Conservation (phyloP, 2,329 filamentous ascomycete genomes). For the Calonectria pteridis region DNA sequence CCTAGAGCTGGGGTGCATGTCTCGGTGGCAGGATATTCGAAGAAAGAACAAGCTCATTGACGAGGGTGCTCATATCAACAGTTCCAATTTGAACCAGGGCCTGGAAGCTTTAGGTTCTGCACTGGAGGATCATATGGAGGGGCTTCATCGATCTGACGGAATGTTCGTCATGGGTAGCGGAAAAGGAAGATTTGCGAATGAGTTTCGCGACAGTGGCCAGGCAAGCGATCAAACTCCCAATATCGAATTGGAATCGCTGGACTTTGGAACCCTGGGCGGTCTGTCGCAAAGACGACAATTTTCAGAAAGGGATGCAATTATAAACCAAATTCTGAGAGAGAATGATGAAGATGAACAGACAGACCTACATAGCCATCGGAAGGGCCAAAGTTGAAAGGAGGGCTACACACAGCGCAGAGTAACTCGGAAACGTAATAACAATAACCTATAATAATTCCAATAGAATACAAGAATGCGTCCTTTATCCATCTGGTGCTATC, state of each 20-base stretch:
- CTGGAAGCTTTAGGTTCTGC: constrained; percentile 53
- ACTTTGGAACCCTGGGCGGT: constrained; percentile 27
- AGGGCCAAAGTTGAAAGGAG: constrained; percentile 17
- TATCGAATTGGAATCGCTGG: constrained; percentile 47
- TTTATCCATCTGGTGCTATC: constrained; percentile 22
- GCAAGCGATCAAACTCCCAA: constrained; percentile 45
- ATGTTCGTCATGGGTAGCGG: constrained; percentile 46
- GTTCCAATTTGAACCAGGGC: constrained; percentile 51
- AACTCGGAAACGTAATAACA: constrained; percentile 13
- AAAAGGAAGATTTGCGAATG: constrained; percentile 39
- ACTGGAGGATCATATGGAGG: constrained; percentile 52
- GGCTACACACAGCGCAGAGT: background rate
- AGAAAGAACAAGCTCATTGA: constrained; percentile 70
- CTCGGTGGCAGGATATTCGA: constrained; percentile 80
- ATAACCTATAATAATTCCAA: constrained; percentile 38
- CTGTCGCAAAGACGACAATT: constrained; percentile 32
- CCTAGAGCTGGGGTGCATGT: constrained; percentile 76
- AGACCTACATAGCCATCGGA: constrained; percentile 17
- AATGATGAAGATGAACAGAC: constrained; percentile 45
- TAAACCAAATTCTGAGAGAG: constrained; percentile 53
- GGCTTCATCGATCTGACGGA: constrained; percentile 49
- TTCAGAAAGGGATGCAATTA: constrained; percentile 51
- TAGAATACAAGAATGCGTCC: constrained; percentile 41
- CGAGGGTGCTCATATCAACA: constrained; percentile 52
- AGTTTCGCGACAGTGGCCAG: constrained; percentile 45